Evolutionary conservation across 1,284 basidiomycete species (phyloP), one percentile per base, ranked within the genome.

Genomic region (Microbotryum lychnidis-dioicae): DNA sequence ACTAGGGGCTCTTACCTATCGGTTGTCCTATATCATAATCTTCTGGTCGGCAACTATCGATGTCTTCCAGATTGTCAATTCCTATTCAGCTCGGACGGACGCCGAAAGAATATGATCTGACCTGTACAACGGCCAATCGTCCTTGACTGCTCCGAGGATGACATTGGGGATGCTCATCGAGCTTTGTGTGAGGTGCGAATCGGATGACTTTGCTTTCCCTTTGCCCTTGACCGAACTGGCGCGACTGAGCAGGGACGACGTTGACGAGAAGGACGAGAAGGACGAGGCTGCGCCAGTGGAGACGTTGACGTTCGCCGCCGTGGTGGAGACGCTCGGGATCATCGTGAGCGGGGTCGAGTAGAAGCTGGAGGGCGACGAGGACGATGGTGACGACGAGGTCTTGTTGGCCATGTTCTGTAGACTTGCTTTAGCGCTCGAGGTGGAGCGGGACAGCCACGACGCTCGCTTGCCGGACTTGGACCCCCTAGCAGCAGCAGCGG

Each of bases 81-180:
- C 37, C 16, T 31, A 0, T 31, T 31, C 31, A 31, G 16, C 37
- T 42, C 37, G 37, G 37, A 42, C 37, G 12, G 18, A 18, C 37
- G 12, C 37, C 37, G 16, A 42, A 16, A 18, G 46, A 27, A 23
- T 9, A 16, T 7, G n/a, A 1, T 70, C 75, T 66, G 67, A 86
- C 85, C 85, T 87, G 77, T 83, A 91, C 62, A 91, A 79, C 56
- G 83, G 80, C 87, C 87, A 92, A 69, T 89, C 86, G 71, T 93
- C 90, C 71, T 87, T 77, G 57, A 92, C 89, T 2, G 89, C 86
- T 33, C 85, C 84, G 50, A 85, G 82, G 62, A 86, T 85, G 62
- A 50, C 21, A 20, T 37, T n/a, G n/a, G 51, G 50, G 37, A 47
- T 33, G 21, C 31, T 33, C 29, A 21, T 44, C 6, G 25, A 23